These are phyloP conservation scores for Venturia oleaginea DNA, from an alignment of 2,329 filamentous ascomycete species.

Conservation along the genomic window DNA sequence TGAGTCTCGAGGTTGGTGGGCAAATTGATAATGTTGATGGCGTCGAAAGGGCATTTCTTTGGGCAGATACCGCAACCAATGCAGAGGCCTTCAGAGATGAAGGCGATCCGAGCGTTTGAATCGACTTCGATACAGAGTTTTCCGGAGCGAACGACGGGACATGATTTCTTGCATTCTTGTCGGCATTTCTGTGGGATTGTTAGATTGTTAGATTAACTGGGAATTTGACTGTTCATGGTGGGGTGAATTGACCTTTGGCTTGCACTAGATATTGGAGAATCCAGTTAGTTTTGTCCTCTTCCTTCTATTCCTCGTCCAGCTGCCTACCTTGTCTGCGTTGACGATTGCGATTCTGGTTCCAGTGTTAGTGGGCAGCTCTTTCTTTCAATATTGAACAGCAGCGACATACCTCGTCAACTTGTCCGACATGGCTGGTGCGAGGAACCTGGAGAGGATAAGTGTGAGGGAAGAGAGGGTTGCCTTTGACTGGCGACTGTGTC, in stretches of 20 bases:
- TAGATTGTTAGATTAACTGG: constrained; percentile 9
- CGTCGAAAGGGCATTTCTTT: constrained; percentile 97
- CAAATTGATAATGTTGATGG: constrained; percentile 99
- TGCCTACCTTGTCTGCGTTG: constrained; percentile 86
- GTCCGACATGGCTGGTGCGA: constrained; percentile 62
- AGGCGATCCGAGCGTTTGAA: constrained; percentile 83
- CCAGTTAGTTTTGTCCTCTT: constrained; percentile 15
- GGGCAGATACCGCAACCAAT: constrained; percentile 99
- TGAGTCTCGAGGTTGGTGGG: constrained; percentile 98
- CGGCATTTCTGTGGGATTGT: constrained; percentile 50
- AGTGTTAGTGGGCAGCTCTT: background rate
- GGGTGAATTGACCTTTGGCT: constrained; percentile 59
- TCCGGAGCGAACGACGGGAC: constrained; percentile 91
- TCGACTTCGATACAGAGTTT: constrained; percentile 96
- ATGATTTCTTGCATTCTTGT: constrained; percentile 98
- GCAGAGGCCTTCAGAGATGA: constrained; percentile 52
- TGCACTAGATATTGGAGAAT: constrained; percentile 51
- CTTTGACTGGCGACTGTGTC: background rate
- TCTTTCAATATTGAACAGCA: constrained; percentile 28
- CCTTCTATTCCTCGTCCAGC: constrained; percentile 15
- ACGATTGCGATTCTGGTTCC: constrained; percentile 85
- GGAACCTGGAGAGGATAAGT: background rate
- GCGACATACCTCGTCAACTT: constrained; percentile 74
- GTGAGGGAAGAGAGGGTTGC: background rate
- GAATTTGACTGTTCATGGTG: background rate